Evolutionary conservation across 352 stramenopile species (phyloP).

Genomic region (Globisporangium barbulae): DNA sequence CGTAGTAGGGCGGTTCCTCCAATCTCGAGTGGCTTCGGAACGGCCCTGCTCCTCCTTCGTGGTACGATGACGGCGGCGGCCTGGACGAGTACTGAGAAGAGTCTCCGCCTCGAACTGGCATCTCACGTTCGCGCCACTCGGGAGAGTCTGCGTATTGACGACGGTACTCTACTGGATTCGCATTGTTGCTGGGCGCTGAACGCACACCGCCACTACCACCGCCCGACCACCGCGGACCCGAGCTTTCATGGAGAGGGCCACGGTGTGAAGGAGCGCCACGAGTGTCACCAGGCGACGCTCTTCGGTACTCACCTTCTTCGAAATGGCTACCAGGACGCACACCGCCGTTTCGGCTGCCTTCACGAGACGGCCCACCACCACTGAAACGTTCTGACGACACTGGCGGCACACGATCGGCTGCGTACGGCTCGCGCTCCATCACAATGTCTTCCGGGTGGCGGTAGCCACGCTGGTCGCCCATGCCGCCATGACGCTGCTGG

Average conservation of each 20-base stretch:
- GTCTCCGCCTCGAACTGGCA: conserved; percentile 4
- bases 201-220: not conserved
- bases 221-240: not conserved
- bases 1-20: conserved; percentile 10
- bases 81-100: not conserved
- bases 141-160: conserved; percentile 33
- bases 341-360: not conserved
- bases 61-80: not conserved
- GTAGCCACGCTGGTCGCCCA: not conserved
- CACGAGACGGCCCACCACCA: not conserved
- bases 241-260: not conserved
- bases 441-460: conserved; percentile 6
- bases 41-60: conserved; percentile 1
- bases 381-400: conserved; percentile 1
- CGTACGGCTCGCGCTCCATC: conserved; percentile 9
- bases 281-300: not conserved
- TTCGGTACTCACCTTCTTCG: conserved; percentile 8
- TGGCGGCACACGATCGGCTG: conserved; percentile 3
- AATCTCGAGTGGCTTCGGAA: not conserved
- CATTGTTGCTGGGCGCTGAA: not conserved
- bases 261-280: not conserved
- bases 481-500: not conserved
- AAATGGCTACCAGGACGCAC: not conserved
- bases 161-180: conserved; percentile 21
- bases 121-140: conserved; percentile 33